Evolutionary conservation across 1,284 basidiomycete species (phyloP).

Genomic region (Microstroma glucosiphilum): DNA sequence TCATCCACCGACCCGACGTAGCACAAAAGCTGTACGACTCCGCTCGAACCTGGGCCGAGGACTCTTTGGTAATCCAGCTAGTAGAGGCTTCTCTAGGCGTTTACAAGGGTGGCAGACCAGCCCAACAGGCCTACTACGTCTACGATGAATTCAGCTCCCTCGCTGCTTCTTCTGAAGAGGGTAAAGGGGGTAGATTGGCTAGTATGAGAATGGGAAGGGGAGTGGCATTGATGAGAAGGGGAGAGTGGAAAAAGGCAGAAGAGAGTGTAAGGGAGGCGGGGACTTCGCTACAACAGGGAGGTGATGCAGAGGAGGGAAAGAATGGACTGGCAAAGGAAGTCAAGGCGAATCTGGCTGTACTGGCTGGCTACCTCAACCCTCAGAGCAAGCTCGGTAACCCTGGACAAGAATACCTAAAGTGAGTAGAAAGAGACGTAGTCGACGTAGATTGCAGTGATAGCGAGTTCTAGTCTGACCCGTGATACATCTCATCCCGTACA

Average conservation of each 20-base stretch:
- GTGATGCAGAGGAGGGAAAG: background rate
- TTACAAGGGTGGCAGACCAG: slow-evolving; percentile 35
- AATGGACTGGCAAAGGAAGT: background rate
- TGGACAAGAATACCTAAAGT: slow-evolving; percentile 1
- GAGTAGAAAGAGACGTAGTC: background rate
- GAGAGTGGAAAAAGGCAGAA: slow-evolving; percentile 1
- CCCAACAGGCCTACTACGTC: slow-evolving; percentile 49
- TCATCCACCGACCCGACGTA: slow-evolving; percentile 43
- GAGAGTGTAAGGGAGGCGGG: slow-evolving; percentile 1
- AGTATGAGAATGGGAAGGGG: slow-evolving; percentile 3
- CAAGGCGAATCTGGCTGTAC: slow-evolving; percentile 2
- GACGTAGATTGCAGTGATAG: background rate
- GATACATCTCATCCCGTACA: background rate
- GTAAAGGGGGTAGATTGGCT: background rate
- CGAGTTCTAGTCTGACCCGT: background rate
- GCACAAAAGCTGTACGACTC: slow-evolving; percentile 44
- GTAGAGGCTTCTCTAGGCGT: slow-evolving; percentile 49
- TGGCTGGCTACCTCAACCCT: slow-evolving; percentile 3
- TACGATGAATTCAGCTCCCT: slow-evolving; percentile 38
- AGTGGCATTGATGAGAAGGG: slow-evolving; percentile 5
- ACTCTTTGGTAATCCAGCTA: slow-evolving; percentile 44
- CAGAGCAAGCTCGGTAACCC: slow-evolving; percentile 2
- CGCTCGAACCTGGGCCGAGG: slow-evolving; percentile 44
- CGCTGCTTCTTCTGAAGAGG: background rate
- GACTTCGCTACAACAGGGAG: slow-evolving; percentile 1